A percentile compares a stretch with the other conserved stretches of the same genome.
phyloP scores from a whole-genome alignment of 257 asterid species.

The Cynanchum wilfordii region DNA sequence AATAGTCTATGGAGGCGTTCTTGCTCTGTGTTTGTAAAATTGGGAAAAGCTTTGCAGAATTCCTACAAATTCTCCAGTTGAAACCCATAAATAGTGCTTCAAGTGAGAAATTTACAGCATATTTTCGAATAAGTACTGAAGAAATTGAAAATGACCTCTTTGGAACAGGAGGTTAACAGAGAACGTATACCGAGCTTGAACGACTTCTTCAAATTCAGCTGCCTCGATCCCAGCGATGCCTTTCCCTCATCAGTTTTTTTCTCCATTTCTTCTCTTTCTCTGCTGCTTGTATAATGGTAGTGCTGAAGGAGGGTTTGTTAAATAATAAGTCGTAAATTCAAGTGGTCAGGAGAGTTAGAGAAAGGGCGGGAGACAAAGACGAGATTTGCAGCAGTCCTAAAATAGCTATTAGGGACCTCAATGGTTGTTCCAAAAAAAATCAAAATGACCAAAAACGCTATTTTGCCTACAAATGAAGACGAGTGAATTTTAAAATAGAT shows the following conservation, averaged over 20 bases:
- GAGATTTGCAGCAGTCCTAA: no score
- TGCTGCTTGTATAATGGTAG: background rate
- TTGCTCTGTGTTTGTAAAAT: slow-evolving; percentile 17
- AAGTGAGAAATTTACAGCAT: background rate
- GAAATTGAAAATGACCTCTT: slow-evolving; percentile 33
- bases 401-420: no score
- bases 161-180: slow-evolving; percentile 44
- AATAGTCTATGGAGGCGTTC: slow-evolving; percentile 27
- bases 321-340: no score
- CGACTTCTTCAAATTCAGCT: slow-evolving; percentile 40
- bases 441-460: no score
- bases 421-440: no score
- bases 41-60: slow-evolving; percentile 22
- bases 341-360: no score
- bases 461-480: no score
- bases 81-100: background rate
- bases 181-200: slow-evolving; percentile 39
- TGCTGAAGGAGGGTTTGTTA: background rate
- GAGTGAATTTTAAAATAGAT: no score
- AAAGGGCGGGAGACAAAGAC: no score
- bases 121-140: background rate
- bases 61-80: slow-evolving; percentile 13
- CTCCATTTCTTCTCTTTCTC: slow-evolving; percentile 27
- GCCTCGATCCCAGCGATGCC: slow-evolving; percentile 35
- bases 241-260: background rate